phyloP scores from a whole-genome alignment of 139 green algal species.

The Tetradesmus lagerheimii region DNA sequence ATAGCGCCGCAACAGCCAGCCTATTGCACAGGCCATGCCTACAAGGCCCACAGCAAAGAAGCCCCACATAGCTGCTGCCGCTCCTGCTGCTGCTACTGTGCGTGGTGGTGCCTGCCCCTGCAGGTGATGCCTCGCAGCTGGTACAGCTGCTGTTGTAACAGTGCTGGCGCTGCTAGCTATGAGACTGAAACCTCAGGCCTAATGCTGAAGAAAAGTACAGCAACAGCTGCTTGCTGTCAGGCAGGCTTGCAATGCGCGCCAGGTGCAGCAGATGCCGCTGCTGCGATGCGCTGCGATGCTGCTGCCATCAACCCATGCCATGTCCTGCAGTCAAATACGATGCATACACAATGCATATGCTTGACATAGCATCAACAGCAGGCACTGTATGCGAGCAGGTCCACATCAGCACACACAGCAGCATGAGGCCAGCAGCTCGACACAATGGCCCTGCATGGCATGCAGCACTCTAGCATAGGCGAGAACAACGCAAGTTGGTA shows the following conservation, averaged over 20 bases:
- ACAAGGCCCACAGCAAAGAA: conserved; percentile 62
- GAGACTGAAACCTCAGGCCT: neutral
- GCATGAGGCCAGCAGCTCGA: neutral
- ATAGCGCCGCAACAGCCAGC: conserved; percentile 63
- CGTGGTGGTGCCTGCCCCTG: no score
- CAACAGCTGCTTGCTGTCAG: neutral
- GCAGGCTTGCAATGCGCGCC: neutral
- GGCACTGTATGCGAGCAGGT: neutral
- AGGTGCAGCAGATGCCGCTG: neutral
- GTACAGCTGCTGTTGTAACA: neutral
- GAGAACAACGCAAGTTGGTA: no score
- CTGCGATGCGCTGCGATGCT: neutral
- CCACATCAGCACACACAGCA: neutral
- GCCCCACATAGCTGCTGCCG: conserved; percentile 55
- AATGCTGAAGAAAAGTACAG: neutral
- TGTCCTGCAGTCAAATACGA: neutral
- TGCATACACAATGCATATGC: neutral
- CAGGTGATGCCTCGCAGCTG: neutral
- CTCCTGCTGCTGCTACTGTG: neutral
- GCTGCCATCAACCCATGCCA: neutral
- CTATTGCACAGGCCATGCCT: conserved; percentile 49
- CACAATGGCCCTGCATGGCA: neutral
- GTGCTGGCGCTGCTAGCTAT: neutral
- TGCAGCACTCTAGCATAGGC: neutral
- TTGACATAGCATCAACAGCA: neutral